Percentiles rank a stretch among this genome's conserved stretches.
phyloP scores from a whole-genome alignment of 768 basidiomycete genomes.

The Tremella fuciformis region DNA sequence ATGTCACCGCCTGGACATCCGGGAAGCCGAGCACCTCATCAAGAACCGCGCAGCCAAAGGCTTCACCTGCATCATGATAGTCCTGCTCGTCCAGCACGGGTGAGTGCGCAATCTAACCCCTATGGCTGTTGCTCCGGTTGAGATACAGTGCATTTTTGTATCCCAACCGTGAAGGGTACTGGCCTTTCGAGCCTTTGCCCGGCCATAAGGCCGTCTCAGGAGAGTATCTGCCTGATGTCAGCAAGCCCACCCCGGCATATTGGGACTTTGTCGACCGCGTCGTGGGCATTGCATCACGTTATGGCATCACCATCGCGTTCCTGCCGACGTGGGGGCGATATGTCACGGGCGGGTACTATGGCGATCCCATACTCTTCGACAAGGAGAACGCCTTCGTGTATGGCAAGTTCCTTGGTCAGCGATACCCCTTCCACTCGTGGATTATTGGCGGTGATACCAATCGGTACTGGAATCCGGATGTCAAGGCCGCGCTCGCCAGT shows the following conservation, averaged over 20 bases:
- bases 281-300: constrained; percentile 3
- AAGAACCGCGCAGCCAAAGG: too few species aligned
- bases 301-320: constrained; percentile 18
- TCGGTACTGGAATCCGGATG: constrained; percentile 20
- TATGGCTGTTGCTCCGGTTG: too few species aligned
- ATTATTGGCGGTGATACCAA: constrained; percentile 21
- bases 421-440: constrained; percentile 26
- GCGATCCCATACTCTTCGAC: constrained; percentile 16
- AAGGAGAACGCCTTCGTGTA: constrained; percentile 9
- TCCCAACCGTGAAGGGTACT: constrained; percentile 22
- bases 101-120: too few species aligned
- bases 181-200: constrained; percentile 22
- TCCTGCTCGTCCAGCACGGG: too few species aligned
- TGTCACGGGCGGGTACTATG: constrained; percentile 21
- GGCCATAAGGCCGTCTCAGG: too few species aligned
- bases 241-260: constrained; percentile 19
- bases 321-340: constrained; percentile 24
- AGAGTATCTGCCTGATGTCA: constrained; percentile 10
- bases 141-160: constrained; percentile 7
- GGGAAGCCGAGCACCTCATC: too few species aligned
- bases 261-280: constrained; percentile 21
- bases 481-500: background rate
- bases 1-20: too few species aligned
- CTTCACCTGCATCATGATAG: too few species aligned
- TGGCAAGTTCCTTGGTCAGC: constrained; percentile 19